Percentiles rank a stretch among this genome's conserved stretches.
Evolutionary conservation across 768 basidiomycete species (phyloP).

Genomic region (Clavaria fumosa): DNA sequence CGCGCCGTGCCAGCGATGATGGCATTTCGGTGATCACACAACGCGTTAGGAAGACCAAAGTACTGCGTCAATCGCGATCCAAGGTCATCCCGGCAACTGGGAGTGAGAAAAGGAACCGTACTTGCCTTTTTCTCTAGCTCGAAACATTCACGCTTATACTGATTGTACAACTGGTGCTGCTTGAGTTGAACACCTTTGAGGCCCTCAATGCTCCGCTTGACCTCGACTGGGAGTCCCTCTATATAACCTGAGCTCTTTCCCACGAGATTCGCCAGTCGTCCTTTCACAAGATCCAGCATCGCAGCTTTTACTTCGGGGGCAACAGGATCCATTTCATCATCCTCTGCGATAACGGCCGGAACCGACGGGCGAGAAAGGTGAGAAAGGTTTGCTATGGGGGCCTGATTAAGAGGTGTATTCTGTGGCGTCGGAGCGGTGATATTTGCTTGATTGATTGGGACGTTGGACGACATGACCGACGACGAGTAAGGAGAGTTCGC

Average conservation of each 20-base stretch:
- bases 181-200: slow-evolving; percentile 89
- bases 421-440: slow-evolving; percentile 85
- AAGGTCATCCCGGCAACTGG: slow-evolving; percentile 2
- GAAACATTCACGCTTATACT: slow-evolving; percentile 90
- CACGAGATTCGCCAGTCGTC: slow-evolving; percentile 68
- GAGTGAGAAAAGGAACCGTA: slow-evolving; percentile 7
- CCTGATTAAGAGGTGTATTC: slow-evolving; percentile 78
- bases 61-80: slow-evolving; percentile 30
- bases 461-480: slow-evolving; percentile 75
- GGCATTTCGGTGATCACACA: slow-evolving; percentile 73
- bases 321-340: slow-evolving; percentile 26
- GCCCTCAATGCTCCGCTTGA: slow-evolving; percentile 77
- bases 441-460: slow-evolving; percentile 45
- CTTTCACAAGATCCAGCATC: slow-evolving; percentile 78
- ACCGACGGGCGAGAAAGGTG: slow-evolving; percentile 80
- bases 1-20: slow-evolving; percentile 68
- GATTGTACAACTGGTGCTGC: slow-evolving; percentile 80
- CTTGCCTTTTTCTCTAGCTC: slow-evolving; percentile 91
- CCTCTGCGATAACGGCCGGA: slow-evolving; percentile 66
- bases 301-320: slow-evolving; percentile 38
- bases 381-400: slow-evolving; percentile 59
- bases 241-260: slow-evolving; percentile 93
- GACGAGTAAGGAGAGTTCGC: too few species aligned
- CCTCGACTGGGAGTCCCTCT: slow-evolving; percentile 67
- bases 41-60: slow-evolving; percentile 58